Evolutionary conservation across 2,329 filamentous ascomycete species (phyloP).

Genomic region (Colletotrichum sp.): DNA sequence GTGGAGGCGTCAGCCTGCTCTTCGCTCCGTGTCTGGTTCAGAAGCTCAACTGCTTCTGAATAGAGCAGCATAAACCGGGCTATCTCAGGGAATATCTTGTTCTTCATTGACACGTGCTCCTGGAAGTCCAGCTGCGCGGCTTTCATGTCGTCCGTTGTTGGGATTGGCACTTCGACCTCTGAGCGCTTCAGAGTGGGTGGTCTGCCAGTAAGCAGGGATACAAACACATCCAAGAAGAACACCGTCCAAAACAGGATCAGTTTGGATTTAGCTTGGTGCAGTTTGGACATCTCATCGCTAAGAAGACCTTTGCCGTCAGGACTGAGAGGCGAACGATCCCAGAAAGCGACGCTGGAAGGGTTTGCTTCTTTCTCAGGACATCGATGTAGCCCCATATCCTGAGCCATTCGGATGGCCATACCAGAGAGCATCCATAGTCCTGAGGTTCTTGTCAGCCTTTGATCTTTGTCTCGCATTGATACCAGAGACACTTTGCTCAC

Average conservation of each 20-base stretch:
- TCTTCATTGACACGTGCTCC: background rate
- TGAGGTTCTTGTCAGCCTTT: background rate
- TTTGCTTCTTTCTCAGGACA: background rate
- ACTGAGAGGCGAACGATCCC: background rate
- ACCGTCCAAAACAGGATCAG: background rate
- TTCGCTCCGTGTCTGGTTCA: background rate
- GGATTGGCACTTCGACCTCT: background rate
- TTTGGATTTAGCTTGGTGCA: background rate
- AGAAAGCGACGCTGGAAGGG: background rate
- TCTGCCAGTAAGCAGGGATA: background rate
- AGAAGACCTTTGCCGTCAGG: background rate
- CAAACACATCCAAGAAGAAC: background rate
- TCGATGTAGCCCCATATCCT: background rate
- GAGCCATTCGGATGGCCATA: background rate
- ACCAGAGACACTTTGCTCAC: background rate
- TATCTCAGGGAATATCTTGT: background rate
- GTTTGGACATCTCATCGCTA: background rate
- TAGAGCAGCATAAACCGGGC: background rate
- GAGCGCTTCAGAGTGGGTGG: background rate
- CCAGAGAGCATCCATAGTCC: background rate
- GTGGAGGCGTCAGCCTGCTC: accelerated
- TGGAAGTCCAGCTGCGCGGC: background rate
- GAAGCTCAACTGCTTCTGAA: background rate
- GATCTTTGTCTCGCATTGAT: background rate
- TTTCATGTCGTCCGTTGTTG: background rate